Base-by-base conservation (phyloP, 257 asterid species). In the Ilex aquifolium region DNA sequence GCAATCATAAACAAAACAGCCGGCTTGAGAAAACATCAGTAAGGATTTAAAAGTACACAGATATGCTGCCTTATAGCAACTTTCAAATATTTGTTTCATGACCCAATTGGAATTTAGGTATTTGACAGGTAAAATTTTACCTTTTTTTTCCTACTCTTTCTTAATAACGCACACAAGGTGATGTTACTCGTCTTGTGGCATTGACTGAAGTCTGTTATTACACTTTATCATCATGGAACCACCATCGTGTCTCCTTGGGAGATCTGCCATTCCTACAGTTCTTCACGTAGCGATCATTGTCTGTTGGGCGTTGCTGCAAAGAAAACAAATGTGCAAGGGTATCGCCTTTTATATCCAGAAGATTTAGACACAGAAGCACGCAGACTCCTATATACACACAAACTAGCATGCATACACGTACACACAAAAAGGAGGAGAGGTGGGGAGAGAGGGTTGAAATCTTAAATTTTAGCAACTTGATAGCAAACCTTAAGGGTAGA, bases 161-260 rank as follows among this genome's bases (percentile, higher is more conserved):
- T 31, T 12, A 44, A 61, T 59, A 66, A 60, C 64, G 42, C 36
- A 57, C 57, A 56, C 10, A 68, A 64, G 66, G 70, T 53, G 61
- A 69, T 32, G 73, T 73, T 69, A 68, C 76, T 74, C 0, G 0
- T 36, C 8, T 4, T 36, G 5, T 36, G 42, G 68, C 49, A 63
- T 67, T 31, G 27, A 9, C 74, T 39, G 56, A 57, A 65, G 65
- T 54, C 21, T 42, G 50, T 65, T 63, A 65, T 79, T 76, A 91
- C 76, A 88, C 98, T 78, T 92, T 92, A 69, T 89, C 99, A 17
- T 92, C 97, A n/a, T 92, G 96, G 88, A 92, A 92, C 99, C 97
- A 89, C 97, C 99, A 92, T 73, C 97, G 78, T 29, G 99, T 92
- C 91, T 92, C 96, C 88, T 92, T 92, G 16, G 99, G 99, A 62